phyloP scores from a whole-genome alignment of 2,329 filamentous ascomycete genomes.

The Hymenoscyphus fraxineus region DNA sequence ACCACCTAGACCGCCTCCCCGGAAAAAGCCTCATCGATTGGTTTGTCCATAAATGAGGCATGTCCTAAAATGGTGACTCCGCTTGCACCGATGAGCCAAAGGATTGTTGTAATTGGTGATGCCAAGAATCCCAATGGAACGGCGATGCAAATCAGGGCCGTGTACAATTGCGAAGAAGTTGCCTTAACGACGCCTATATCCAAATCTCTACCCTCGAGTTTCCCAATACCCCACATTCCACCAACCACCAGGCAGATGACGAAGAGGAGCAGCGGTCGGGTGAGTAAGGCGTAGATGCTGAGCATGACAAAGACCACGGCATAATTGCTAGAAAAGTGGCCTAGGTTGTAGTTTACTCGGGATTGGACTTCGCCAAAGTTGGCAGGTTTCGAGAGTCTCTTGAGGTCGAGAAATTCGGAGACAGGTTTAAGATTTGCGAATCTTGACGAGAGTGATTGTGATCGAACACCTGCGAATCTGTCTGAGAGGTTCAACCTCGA shows the following conservation, averaged over 20 bases:
- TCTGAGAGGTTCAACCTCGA: conserved; percentile 83
- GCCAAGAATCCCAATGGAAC: conserved; percentile 83
- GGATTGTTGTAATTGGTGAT: conserved; percentile 76
- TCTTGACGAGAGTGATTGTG: conserved; percentile 71
- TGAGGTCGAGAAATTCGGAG: conserved; percentile 92
- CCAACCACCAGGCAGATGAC: conserved; percentile 84
- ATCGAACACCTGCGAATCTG: conserved; percentile 78
- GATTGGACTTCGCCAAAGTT: conserved; percentile 90
- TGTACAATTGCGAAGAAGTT: conserved; percentile 92
- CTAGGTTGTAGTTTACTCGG: conserved; percentile 93
- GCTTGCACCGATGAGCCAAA: conserved; percentile 95
- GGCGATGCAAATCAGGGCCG: conserved; percentile 74
- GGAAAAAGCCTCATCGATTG: conserved; percentile 99
- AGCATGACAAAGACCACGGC: conserved; percentile 90
- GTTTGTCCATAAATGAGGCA: conserved; percentile 94
- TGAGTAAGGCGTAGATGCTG: conserved; percentile 89
- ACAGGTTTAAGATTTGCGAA: conserved; percentile 91
- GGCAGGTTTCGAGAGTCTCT: conserved; percentile 88
- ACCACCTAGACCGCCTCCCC: conserved; percentile 99
- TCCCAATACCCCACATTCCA: conserved; percentile 89
- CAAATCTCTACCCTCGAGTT: conserved; percentile 82
- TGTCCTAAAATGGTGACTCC: conserved; percentile 93
- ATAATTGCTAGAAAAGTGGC: conserved; percentile 99
- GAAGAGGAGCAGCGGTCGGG: conserved; percentile 81
- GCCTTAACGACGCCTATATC: conserved; percentile 79